phyloP scores from a whole-genome alignment of 208 protist species.

The Wallacemonas rigidus region DNA sequence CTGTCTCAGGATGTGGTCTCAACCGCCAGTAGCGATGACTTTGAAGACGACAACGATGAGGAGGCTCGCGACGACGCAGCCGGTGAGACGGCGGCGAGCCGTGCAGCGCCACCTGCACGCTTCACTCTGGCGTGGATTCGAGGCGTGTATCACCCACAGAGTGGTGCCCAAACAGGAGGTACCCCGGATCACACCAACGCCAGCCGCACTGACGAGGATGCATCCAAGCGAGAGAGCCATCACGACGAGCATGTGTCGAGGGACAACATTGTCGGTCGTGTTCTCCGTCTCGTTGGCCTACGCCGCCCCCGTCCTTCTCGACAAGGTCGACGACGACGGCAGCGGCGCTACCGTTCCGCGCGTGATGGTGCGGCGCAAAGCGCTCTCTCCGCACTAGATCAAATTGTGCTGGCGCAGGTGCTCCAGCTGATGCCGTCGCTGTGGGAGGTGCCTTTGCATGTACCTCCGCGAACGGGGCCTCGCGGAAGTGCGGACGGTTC shows the following conservation, averaged over 20 bases:
- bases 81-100: too few relatives aligned
- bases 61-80: not conserved
- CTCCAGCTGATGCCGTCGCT: constrained; percentile 22
- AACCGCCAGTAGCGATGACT: too few relatives aligned
- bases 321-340: not conserved
- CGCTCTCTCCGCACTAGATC: not conserved
- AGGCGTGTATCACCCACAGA: not conserved
- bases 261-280: not conserved
- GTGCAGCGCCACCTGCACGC: not conserved
- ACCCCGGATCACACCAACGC: too few relatives aligned
- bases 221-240: too few relatives aligned
- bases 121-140: constrained; percentile 12
- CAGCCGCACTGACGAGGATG: too few relatives aligned
- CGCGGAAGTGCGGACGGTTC: too few relatives aligned
- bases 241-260: not conserved
- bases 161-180: too few relatives aligned
- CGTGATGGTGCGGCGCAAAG: not conserved
- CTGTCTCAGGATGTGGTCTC: too few relatives aligned
- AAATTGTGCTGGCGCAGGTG: constrained; percentile 9
- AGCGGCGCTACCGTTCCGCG: constrained; percentile 6
- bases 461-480: too few relatives aligned
- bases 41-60: not conserved
- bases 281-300: not conserved
- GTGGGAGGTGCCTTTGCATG: constrained; percentile 39
- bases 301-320: not conserved